Evolutionary conservation across 345 rosid genomes (phyloP).

Genomic region (Passiflora organensis): DNA sequence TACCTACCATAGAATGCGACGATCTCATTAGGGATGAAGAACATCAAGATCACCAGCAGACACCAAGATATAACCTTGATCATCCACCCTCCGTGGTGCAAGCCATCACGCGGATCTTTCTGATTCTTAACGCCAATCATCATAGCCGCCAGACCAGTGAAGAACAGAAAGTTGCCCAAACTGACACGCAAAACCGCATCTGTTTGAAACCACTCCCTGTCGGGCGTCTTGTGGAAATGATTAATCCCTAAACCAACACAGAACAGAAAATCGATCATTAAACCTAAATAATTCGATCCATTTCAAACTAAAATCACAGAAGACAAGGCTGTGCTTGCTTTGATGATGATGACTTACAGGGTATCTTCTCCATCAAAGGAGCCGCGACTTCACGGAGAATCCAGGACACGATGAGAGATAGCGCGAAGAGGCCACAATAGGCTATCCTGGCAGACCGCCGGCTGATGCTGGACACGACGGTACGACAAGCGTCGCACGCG

Average conservation of each 20-base stretch:
- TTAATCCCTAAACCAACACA: slow-evolving; percentile 68
- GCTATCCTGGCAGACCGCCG: slow-evolving; percentile 95
- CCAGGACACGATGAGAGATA: slow-evolving; percentile 87
- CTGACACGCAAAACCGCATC: slow-evolving; percentile 97
- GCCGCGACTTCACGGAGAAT: slow-evolving; percentile 97
- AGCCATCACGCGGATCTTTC: slow-evolving; percentile 92
- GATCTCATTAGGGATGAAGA: slow-evolving; percentile 89
- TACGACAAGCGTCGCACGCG: slow-evolving; percentile 92
- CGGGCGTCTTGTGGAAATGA: slow-evolving; percentile 79
- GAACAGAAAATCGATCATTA: not conserved
- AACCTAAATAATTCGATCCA: too few species aligned
- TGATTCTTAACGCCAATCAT: slow-evolving; percentile 94
- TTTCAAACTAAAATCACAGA: too few species aligned
- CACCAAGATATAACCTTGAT: slow-evolving; percentile 85
- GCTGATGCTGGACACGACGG: slow-evolving; percentile 89
- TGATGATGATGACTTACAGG: slow-evolving; percentile 51
- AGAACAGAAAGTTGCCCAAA: slow-evolving; percentile 89
- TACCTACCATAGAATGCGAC: slow-evolving; percentile 90
- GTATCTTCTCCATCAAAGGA: slow-evolving; percentile 95
- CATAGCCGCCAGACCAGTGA: slow-evolving; percentile 62
- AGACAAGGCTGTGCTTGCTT: not conserved
- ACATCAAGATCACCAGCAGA: slow-evolving; percentile 82
- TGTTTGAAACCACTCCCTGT: slow-evolving; percentile 95
- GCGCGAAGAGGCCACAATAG: slow-evolving; percentile 93
- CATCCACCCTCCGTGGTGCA: slow-evolving; percentile 99